Evolutionary conservation across 208 protist species (phyloP).

Genomic region (Herpetomonas tarakana): DNA sequence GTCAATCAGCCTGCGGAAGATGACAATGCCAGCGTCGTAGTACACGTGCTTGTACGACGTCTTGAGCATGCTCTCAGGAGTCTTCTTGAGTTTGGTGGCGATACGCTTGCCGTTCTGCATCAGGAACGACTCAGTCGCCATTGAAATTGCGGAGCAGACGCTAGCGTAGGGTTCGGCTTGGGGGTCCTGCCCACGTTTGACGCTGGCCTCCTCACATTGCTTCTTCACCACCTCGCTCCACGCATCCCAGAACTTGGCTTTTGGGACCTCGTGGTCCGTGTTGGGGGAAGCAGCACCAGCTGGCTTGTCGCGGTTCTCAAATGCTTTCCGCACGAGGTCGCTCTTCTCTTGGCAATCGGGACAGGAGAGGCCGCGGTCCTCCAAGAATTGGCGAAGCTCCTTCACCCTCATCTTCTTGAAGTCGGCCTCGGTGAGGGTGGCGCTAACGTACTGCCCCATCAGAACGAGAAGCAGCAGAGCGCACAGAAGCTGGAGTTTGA

Average conservation of each 20-base stretch:
- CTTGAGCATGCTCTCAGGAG: slow-evolving; percentile 57
- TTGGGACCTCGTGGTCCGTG: slow-evolving; percentile 53
- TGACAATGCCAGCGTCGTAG: slow-evolving; percentile 61
- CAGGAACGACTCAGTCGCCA: slow-evolving; percentile 64
- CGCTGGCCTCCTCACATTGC: slow-evolving; percentile 47
- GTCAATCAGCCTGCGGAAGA: slow-evolving; percentile 51
- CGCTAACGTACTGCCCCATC: background rate
- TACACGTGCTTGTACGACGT: slow-evolving; percentile 86
- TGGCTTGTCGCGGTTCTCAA: slow-evolving; percentile 54
- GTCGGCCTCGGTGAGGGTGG: slow-evolving; percentile 42
- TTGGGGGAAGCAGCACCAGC: slow-evolving; percentile 41
- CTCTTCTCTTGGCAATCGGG: slow-evolving; percentile 82
- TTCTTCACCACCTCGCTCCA: slow-evolving; percentile 57
- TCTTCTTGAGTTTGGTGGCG: slow-evolving; percentile 75
- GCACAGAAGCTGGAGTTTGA: too few relatives aligned
- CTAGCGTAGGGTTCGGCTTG: slow-evolving; percentile 29
- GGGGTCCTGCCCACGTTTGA: slow-evolving; percentile 41
- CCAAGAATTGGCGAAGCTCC: slow-evolving; percentile 77
- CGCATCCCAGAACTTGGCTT: slow-evolving; percentile 71
- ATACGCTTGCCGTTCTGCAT: slow-evolving; percentile 81
- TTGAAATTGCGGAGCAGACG: slow-evolving; percentile 49
- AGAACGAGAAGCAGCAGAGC: slow-evolving; percentile 15
- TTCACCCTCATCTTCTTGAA: slow-evolving; percentile 90
- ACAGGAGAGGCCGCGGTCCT: slow-evolving; percentile 70
- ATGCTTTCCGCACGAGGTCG: slow-evolving; percentile 83